These are phyloP conservation scores for Pinguiococcus pyrenoidosus DNA, from an alignment of 108 stramenopile genomes.

Conservation along the genomic window DNA sequence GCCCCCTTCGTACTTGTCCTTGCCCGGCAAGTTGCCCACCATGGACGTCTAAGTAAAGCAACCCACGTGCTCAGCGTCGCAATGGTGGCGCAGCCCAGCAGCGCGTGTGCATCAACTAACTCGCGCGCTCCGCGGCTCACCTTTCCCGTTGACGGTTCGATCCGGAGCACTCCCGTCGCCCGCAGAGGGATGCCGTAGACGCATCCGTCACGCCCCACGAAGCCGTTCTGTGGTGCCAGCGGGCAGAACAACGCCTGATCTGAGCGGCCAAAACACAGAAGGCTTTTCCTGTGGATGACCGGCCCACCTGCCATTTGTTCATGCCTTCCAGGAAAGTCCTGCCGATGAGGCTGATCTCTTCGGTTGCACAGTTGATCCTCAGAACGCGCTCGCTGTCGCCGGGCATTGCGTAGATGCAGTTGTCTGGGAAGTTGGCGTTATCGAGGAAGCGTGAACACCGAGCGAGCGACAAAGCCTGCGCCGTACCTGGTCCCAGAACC, in stretches of 20 bases:
- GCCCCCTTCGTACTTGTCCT: slow-evolving; percentile 59
- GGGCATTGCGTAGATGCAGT: too few relatives aligned
- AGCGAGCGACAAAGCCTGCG: too few relatives aligned
- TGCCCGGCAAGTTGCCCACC: slow-evolving; percentile 38
- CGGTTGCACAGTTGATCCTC: slow-evolving; percentile 36
- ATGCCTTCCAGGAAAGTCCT: slow-evolving; percentile 45
- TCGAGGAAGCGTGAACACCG: too few relatives aligned
- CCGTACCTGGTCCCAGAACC: too few relatives aligned
- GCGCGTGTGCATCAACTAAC: too few relatives aligned
- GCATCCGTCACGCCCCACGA: slow-evolving; percentile 45
- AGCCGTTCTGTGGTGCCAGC: slow-evolving; percentile 61
- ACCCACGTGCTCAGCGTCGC: slow-evolving; percentile 40
- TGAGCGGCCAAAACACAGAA: too few relatives aligned
- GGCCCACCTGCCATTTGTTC: slow-evolving; percentile 53
- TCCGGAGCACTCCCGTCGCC: slow-evolving; percentile 41
- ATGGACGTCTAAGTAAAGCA: slow-evolving; percentile 47
- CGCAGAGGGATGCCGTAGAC: slow-evolving; percentile 53
- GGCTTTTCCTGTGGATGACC: too few relatives aligned
- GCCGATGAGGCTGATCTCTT: slow-evolving; percentile 40
- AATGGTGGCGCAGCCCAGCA: too few relatives aligned
- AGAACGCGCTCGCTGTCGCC: slow-evolving; percentile 44
- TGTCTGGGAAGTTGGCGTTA: too few relatives aligned
- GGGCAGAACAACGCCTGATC: too few relatives aligned
- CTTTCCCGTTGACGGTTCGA: slow-evolving; percentile 31
- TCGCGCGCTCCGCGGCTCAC: slow-evolving; percentile 12